Evolutionary conservation across 768 basidiomycete genomes (phyloP).

Genomic region (Mycena polygramma): DNA sequence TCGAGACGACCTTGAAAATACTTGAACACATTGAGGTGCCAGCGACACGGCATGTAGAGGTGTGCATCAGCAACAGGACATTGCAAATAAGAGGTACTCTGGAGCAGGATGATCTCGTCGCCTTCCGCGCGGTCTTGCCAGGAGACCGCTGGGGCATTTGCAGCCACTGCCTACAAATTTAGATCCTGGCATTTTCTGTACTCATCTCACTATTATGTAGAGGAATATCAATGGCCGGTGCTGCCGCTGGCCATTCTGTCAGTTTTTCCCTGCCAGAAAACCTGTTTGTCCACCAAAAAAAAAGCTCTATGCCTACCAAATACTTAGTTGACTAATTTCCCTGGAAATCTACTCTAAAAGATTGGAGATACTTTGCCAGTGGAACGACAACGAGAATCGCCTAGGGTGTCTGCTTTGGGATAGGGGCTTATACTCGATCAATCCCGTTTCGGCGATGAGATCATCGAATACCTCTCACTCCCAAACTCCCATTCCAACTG

Average conservation of each 20-base stretch:
- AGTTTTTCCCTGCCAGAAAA: too few species aligned
- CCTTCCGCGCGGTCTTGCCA: not conserved
- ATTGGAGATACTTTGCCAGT: too few species aligned
- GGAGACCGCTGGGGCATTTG: not conserved
- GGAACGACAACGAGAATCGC: too few species aligned
- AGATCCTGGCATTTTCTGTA: too few species aligned
- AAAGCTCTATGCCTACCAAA: too few species aligned
- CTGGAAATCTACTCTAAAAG: too few species aligned
- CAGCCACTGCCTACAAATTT: not conserved
- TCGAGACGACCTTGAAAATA: not conserved
- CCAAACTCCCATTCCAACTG: not conserved
- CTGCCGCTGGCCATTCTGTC: too few species aligned
- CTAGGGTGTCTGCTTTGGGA: too few species aligned
- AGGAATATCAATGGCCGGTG: too few species aligned
- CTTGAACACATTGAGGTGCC: not conserved
- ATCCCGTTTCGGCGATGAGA: slow-evolving; percentile 4
- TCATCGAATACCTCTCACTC: slow-evolving; percentile 8
- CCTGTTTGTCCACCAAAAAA: too few species aligned
- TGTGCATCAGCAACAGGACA: not conserved
- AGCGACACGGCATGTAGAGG: not conserved
- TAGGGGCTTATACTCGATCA: slow-evolving; percentile 1
- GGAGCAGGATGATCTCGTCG: not conserved
- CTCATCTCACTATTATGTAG: too few species aligned
- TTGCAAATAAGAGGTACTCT: not conserved
- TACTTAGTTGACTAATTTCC: too few species aligned